Base-by-base conservation (phyloP, 108 stramenopile genomes). In the Chaetoceros tenuissimus region DNA sequence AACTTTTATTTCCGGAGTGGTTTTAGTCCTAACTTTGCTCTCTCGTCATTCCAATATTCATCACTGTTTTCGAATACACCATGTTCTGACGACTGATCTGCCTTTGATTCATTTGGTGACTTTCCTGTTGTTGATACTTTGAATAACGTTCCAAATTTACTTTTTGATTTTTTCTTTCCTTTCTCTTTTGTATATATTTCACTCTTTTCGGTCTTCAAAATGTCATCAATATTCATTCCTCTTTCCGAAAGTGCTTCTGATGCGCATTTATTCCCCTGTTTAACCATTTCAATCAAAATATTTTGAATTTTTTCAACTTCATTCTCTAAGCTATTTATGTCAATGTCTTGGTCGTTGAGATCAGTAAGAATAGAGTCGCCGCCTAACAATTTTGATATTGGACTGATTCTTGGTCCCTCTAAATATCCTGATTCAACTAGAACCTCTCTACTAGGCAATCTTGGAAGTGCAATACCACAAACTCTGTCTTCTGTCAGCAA, bases 391-490 rank as follows among this genome's bases (percentile, higher is more conserved):
- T 46, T 18, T 3, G 24, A 20, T 19, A 59, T 17, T 3, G 44
- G 21, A 24, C 23, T 46, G 2, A 21, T 1, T 28, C 78, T 20
- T 10, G 70, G 75, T 17, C 82, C 84, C 30, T 88, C 82, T 31
- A 89, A 48, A 74, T 89, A 86, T 44, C 78, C 78, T 47, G 73
- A 77, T 60, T 71, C 74, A 54, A 89, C 85, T 48, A 99, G 68
- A 7, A 83, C 69, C 5, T 53, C 60, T 55, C 98, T 70, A 52
- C 68, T 68, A 0, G 96, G 95, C 34, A 99, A 61, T 53, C 89
- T 75, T 3, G 98, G 97, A 50, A 99, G 64, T 5, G 95, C 74
- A 59, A 99, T 87, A 26, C 94, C 96, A 58, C 84, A 89, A 57
- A 81, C 82, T 28, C 85, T 73, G n/a, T 87, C 66, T 22, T 77